phyloP scores from a whole-genome alignment of 2,329 filamentous ascomycete species.

The Pezicula rhizophila region DNA sequence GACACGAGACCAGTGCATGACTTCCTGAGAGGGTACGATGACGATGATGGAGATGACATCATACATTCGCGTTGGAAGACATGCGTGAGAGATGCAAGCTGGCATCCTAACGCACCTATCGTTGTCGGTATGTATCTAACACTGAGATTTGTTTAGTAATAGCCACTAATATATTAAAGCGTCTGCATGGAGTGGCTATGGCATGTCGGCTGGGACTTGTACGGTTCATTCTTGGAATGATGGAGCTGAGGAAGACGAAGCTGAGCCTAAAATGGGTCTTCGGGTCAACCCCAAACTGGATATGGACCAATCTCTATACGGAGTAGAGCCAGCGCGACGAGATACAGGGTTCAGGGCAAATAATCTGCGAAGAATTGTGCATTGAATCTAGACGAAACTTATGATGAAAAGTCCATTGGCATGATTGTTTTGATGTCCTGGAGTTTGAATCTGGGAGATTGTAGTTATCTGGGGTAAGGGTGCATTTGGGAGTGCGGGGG shows the following conservation, averaged over 20 bases:
- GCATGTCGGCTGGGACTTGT: slow-evolving; percentile 57
- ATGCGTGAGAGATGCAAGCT: slow-evolving; percentile 65
- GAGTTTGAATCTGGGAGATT: too few species aligned
- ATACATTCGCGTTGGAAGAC: slow-evolving; percentile 47
- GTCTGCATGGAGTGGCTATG: slow-evolving; percentile 66
- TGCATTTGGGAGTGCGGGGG: too few species aligned
- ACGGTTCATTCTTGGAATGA: slow-evolving; percentile 65
- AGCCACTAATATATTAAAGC: slow-evolving; percentile 33
- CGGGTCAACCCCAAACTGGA: slow-evolving; percentile 35
- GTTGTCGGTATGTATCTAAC: slow-evolving; percentile 35
- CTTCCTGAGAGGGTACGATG: slow-evolving; percentile 16
- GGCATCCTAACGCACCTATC: slow-evolving; percentile 65
- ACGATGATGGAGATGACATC: slow-evolving; percentile 19
- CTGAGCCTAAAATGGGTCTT: slow-evolving; percentile 40
- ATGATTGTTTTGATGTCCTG: too few species aligned
- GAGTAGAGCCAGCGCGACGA: neutral
- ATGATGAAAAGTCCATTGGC: too few species aligned
- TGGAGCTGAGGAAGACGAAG: slow-evolving; percentile 50
- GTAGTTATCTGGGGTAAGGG: too few species aligned
- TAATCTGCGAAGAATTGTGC: neutral
- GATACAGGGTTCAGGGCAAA: neutral
- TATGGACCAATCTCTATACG: slow-evolving; percentile 16
- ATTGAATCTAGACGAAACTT: neutral
- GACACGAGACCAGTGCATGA: slow-evolving; percentile 45
- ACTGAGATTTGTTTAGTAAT: neutral